Base-by-base conservation (phyloP, 805 yeast species). In the Metschnikowia bowlesiae region DNA sequence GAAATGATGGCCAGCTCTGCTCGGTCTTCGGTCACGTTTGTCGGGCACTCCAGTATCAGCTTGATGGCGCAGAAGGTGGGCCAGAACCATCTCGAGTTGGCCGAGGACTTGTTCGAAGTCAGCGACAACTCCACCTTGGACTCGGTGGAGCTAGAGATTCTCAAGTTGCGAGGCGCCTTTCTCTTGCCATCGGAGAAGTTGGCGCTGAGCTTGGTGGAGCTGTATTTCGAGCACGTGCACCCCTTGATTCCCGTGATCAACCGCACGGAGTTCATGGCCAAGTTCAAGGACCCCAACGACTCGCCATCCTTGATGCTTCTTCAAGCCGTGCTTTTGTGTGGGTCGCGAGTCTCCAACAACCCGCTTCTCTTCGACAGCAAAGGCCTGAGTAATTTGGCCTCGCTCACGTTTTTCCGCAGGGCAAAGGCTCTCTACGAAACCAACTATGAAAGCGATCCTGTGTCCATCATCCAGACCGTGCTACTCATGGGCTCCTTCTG, bases 361-460 rank as follows among this genome's bases (percentile, higher is more conserved):
- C 81, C 83, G 3, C 68, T 74, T 13, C 71, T 77, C 41, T 67
- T 70, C 48, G 88, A 79, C 60, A 62, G 70, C 33, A 70, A 78
- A 34, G 79, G 80, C 51, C 70, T 76, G 44, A 80, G 86, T 43
- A 68, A 80, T 44, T 67, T 79, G 50, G 80, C 87, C 3, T 63
- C 69, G 38, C 61, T 71, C 49, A 73, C 78, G 2, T 80, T 87
- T 52, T 83, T 82, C 66, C 77, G 82, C 56, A 74, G 95, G 14
- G 91, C 90, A 4, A 85, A 84, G 67, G 87, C 89, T 0, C 67
- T 88, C 28, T 85, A 80, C 63, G 92, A 87, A 59, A 79, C 87
- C 1, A 80, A 78, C 54, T 80, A 80, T 56, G 94, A 87, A 65
- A 68, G 75, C 32, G 89, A 86, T 59, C 80, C 87, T 1, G 70